phyloP scores from a whole-genome alignment of 768 basidiomycete genomes.

The Phylloporus rhodoxanthus region DNA sequence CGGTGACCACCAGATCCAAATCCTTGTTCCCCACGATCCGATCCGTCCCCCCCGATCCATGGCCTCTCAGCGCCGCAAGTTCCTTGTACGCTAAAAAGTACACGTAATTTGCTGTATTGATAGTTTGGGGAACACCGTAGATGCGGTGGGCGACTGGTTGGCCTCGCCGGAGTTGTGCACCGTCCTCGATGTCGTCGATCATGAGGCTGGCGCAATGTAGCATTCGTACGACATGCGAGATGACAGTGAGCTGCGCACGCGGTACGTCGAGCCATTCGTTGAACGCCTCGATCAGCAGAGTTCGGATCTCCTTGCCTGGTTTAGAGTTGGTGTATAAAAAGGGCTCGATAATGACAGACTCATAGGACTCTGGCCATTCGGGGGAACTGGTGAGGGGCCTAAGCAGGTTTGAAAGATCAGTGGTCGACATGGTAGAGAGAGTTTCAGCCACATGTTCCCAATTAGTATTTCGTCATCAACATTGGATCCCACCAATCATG shows the following conservation, averaged over 20 bases:
- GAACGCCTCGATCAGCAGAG: constrained; percentile 86
- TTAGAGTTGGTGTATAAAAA: constrained; percentile 77
- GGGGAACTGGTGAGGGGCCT: constrained; percentile 15
- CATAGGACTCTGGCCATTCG: constrained; percentile 34
- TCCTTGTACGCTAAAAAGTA: constrained; percentile 93
- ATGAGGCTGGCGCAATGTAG: constrained; percentile 90
- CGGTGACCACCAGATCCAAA: constrained; percentile 41
- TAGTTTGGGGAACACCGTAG: constrained; percentile 93
- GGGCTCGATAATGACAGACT: constrained; percentile 64
- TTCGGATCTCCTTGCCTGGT: constrained; percentile 90
- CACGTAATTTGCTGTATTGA: constrained; percentile 95
- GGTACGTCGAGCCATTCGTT: constrained; percentile 88
- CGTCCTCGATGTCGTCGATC: constrained; percentile 96
- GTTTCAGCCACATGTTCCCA: neutral
- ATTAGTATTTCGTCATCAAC: neutral
- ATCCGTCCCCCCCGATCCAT: neutral
- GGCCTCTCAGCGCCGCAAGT: constrained; percentile 33
- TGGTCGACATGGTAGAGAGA: constrained; percentile 1
- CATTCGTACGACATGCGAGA: constrained; percentile 85
- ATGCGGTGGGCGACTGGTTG: constrained; percentile 90
- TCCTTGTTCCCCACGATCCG: constrained; percentile 65
- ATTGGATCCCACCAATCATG: too few species aligned
- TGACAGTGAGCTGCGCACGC: constrained; percentile 58
- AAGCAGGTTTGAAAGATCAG: constrained; percentile 15
- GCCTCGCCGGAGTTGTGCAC: constrained; percentile 80